Evolutionary conservation across 148 eudicot genomes (phyloP).

Genomic region (Chenopodium berlandieri): DNA sequence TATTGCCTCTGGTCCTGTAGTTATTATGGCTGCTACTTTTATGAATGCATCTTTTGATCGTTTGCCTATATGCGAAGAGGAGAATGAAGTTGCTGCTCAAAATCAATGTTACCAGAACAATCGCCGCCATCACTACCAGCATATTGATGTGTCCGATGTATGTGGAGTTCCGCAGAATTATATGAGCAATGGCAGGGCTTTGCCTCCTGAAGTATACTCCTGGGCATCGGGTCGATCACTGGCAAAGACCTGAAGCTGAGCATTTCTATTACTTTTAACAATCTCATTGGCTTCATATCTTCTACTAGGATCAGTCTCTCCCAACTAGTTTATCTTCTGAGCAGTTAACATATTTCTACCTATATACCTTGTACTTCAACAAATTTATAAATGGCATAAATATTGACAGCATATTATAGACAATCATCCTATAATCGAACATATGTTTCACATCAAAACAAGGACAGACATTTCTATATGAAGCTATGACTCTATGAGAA

Average conservation of each 20-base stretch:
- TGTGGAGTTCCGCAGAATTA: constrained; percentile 48
- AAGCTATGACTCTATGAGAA: neutral
- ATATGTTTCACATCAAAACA: neutral
- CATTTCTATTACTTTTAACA: constrained; percentile 6
- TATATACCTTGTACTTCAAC: constrained; percentile 5
- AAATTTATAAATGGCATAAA: neutral
- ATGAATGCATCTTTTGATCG: constrained; percentile 72
- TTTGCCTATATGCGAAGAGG: constrained; percentile 55
- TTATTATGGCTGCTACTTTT: constrained; percentile 69
- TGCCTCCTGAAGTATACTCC: constrained; percentile 47
- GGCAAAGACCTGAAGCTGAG: constrained; percentile 33
- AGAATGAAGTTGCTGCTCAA: constrained; percentile 26
- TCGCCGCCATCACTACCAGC: constrained; percentile 43
- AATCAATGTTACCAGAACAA: constrained; percentile 36
- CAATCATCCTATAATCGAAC: neutral
- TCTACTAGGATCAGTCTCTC: constrained; percentile 12
- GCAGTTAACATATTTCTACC: neutral
- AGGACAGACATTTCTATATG: neutral
- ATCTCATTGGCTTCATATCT: constrained; percentile 21
- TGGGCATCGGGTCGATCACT: constrained; percentile 45
- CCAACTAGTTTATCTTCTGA: constrained; percentile 14
- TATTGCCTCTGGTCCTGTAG: constrained; percentile 66
- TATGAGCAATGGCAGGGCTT: constrained; percentile 39
- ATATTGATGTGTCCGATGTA: constrained; percentile 40
- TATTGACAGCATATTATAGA: neutral